Evolutionary conservation across 2,329 filamentous ascomycete genomes (phyloP), one percentile per base, ranked within the genome.

Genomic region (Stenocarpella maydis): DNA sequence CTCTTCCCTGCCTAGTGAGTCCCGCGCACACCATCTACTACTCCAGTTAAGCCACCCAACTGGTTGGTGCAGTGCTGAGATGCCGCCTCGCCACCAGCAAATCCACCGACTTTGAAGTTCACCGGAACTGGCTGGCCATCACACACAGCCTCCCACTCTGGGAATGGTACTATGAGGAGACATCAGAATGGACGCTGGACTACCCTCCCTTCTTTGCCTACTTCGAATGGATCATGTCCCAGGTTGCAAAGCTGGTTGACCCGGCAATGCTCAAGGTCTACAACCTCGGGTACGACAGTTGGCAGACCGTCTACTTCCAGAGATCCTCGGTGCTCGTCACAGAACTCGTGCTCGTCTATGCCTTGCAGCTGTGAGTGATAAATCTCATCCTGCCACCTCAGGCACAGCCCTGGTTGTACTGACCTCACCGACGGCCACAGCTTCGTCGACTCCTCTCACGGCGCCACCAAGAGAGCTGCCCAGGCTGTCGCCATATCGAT

Each of bases 131-230:
- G 96, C 90, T 99, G 49, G 96, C 96, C 72, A 94, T 98, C 75
- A 98, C 96, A 5, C 87, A 97, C 81, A 97, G 92, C 71, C 86
- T 98, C 24, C 93, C 95, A 3, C 82, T 95, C 63, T 90, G 92
- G 80, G 86, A 97, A 74, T 99, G 96, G 96, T 99, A 99, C 82
- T 95, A 91, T 78, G 96, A 99, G 85, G 92, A 95, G 82, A 97
- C 95, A 2, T 99, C 96, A 70, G 94, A 98, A 93, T 99, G 96
- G 96, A 99, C 96, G 0, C 91, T 99, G 77, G 96, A 99, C 83
- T 99, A 99, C 79, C 96, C 96, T 39, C 96, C 96, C 9, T 98
- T 98, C 82, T 99, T 99, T 78, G 96, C 96, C 74, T 95, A 92
- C 79, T 98, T 98, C 82, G 96, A 99, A 85, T 98, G 94, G 94